Percentiles rank a stretch among this genome's conserved stretches.
Conservation (phyloP, 768 basidiomycete genomes). For the Wakefieldia striispora region DNA sequence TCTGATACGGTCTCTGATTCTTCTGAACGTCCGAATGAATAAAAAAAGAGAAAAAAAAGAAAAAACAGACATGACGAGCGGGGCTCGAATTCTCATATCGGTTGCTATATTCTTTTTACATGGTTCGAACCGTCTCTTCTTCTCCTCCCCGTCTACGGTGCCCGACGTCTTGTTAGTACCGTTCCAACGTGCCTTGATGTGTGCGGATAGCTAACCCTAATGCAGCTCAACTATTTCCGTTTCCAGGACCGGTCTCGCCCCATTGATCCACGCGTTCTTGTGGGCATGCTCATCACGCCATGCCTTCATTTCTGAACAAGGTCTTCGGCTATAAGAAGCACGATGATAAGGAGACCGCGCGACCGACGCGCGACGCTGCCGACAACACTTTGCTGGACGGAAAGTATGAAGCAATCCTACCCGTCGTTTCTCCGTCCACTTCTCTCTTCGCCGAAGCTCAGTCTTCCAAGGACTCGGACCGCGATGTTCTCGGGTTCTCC, state of each 20-base stretch:
- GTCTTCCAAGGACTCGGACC: slow-evolving; percentile 37
- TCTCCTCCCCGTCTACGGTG: not conserved
- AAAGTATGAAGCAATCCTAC: slow-evolving; percentile 70
- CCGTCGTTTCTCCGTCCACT: slow-evolving; percentile 37
- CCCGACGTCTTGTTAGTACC: slow-evolving; percentile 4
- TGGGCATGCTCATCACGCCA: slow-evolving; percentile 24
- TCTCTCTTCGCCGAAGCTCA: slow-evolving; percentile 11
- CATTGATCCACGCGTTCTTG: slow-evolving; percentile 10
- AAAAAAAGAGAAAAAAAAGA: not conserved
- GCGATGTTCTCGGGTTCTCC: slow-evolving; percentile 40
- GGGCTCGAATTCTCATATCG: slow-evolving; percentile 21
- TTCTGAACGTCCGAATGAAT: too few species aligned
- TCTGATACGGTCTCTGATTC: too few species aligned
- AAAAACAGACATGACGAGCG: not conserved
- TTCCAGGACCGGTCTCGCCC: slow-evolving; percentile 4
- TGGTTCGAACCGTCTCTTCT: slow-evolving; percentile 3
- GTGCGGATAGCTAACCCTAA: slow-evolving; percentile 4
- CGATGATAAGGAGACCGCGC: slow-evolving; percentile 44
- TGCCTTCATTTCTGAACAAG: slow-evolving; percentile 73
- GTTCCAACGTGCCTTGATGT: not conserved
- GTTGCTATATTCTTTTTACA: not conserved
- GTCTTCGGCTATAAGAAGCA: slow-evolving; percentile 73
- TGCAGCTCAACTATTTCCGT: too few species aligned
- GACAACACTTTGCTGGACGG: slow-evolving; percentile 61
- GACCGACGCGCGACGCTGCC: slow-evolving; percentile 33